phyloP scores from a whole-genome alignment of 106 monocot genomes.

The Dioscorea zingiberensis region DNA sequence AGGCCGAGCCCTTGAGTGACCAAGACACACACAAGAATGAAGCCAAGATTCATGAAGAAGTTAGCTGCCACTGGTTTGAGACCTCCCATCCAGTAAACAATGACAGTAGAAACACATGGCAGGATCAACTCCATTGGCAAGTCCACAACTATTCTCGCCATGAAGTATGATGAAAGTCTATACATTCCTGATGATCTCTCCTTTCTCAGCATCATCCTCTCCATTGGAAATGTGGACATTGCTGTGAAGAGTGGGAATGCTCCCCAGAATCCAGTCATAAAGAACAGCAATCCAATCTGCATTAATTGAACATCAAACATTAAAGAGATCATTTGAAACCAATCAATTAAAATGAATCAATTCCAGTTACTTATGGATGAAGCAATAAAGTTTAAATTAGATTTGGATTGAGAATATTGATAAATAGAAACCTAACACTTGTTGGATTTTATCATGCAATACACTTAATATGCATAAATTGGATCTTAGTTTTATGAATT shows the following conservation, averaged over 20 bases:
- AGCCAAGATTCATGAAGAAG: slow-evolving; percentile 24
- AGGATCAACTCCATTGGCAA: slow-evolving; percentile 61
- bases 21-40: slow-evolving; percentile 21
- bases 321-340: too few relatives aligned
- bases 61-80: slow-evolving; percentile 11
- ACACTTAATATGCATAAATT: too few relatives aligned
- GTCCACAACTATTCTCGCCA: slow-evolving; percentile 28
- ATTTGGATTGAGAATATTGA: too few relatives aligned
- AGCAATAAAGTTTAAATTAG: too few relatives aligned
- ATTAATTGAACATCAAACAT: neutral
- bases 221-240: slow-evolving; percentile 57
- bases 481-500: too few relatives aligned
- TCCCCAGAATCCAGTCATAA: slow-evolving; percentile 39
- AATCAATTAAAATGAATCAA: too few relatives aligned
- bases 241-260: slow-evolving; percentile 52
- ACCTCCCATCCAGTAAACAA: slow-evolving; percentile 60
- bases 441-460: too few relatives aligned
- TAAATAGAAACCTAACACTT: too few relatives aligned
- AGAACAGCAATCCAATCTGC: slow-evolving; percentile 58
- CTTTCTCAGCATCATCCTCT: slow-evolving; percentile 43
- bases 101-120: slow-evolving; percentile 23
- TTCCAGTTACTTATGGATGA: too few relatives aligned
- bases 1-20: slow-evolving; percentile 49
- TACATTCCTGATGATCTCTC: slow-evolving; percentile 66
- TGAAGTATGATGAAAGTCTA: slow-evolving; percentile 59